A percentile compares a stretch with the other conserved stretches of the same genome.
Evolutionary conservation across 2,329 filamentous ascomycete species (phyloP).

Genomic region (Aspergillus sp.): DNA sequence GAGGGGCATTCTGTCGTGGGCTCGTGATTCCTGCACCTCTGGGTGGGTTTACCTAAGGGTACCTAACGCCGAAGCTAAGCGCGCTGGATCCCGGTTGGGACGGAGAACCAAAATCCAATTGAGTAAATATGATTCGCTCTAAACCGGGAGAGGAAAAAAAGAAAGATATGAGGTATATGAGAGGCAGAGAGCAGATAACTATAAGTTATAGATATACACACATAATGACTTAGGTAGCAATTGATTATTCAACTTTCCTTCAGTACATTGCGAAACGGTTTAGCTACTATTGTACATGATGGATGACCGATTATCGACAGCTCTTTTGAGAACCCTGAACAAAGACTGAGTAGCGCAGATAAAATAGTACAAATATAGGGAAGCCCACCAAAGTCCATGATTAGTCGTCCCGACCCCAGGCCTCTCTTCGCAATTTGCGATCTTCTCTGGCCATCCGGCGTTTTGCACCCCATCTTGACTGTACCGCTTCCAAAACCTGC

Average conservation of each 20-base stretch:
- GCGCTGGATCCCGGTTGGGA: constrained; percentile 1
- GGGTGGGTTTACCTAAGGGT: constrained; percentile 15
- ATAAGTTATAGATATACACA: no score
- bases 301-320: not conserved
- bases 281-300: constrained; percentile 9
- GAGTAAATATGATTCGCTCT: not conserved
- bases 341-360: not conserved
- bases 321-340: not conserved
- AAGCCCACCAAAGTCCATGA: not conserved
- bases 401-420: constrained; percentile 61
- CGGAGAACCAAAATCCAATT: not conserved
- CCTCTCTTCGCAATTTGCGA: constrained; percentile 57
- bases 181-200: no score
- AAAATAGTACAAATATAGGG: not conserved
- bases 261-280: constrained; percentile 7
- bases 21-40: constrained; percentile 1
- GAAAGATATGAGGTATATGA: no score
- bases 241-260: not conserved
- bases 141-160: not conserved
- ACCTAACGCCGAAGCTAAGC: constrained; percentile 16
- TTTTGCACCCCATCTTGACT: constrained; percentile 61
- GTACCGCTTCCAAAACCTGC: constrained; percentile 52
- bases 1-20: constrained; percentile 33
- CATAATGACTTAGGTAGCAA: no score
- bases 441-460: constrained; percentile 63